phyloP scores from a whole-genome alignment of 2,329 filamentous ascomycete genomes.

The Emergomyces pasteurianus region DNA sequence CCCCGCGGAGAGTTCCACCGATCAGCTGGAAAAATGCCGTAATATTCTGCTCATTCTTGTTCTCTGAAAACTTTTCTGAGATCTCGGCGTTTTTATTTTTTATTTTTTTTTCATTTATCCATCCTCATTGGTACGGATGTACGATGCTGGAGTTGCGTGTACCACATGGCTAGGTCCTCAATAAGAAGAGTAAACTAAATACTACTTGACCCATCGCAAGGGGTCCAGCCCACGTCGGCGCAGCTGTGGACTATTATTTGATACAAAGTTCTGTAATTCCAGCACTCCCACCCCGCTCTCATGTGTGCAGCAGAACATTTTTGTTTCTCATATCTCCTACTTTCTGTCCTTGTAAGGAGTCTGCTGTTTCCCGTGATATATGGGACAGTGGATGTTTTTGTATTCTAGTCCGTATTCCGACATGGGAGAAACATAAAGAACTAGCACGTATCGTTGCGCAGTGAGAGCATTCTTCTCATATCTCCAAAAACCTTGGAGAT shows the following conservation, averaged over 20 bases:
- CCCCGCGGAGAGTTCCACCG: no score
- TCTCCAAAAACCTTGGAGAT: background rate
- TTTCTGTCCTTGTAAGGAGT: background rate
- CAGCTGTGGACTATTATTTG: background rate
- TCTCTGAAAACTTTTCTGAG: no score
- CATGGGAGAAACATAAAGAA: background rate
- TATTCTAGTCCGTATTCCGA: background rate
- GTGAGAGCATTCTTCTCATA: background rate
- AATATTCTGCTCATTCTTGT: conserved; percentile 3
- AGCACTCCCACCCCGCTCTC: background rate
- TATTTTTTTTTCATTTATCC: no score
- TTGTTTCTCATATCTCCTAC: background rate
- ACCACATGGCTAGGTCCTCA: background rate
- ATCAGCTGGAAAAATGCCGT: background rate
- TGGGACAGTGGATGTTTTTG: background rate
- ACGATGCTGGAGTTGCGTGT: no score
- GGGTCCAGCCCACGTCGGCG: background rate
- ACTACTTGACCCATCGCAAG: background rate
- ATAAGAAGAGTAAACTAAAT: no score
- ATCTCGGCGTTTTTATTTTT: no score
- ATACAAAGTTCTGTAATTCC: background rate
- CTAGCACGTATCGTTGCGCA: background rate
- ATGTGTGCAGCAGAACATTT: background rate
- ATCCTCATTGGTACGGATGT: no score
- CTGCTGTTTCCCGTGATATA: background rate